Evolutionary conservation across 192 early-diverging fungal species (phyloP).

Genomic region (Coemansia sp.): DNA sequence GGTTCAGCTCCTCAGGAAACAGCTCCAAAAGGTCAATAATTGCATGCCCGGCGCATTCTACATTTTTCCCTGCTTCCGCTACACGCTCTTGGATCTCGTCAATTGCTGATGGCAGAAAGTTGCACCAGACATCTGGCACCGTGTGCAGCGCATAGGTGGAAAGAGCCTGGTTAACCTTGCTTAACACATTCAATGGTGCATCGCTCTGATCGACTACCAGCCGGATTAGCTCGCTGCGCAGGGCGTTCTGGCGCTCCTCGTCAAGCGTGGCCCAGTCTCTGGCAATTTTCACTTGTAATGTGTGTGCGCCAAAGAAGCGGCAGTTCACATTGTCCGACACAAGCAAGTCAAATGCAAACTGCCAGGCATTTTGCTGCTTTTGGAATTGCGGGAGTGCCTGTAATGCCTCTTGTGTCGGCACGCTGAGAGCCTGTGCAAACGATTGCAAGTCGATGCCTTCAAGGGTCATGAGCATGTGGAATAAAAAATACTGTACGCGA

Average conservation of each 20-base stretch:
- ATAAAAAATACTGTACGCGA: not conserved
- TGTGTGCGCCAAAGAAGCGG: slow-evolving; percentile 53
- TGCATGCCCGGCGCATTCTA: slow-evolving; percentile 18
- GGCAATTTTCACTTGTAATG: slow-evolving; percentile 40
- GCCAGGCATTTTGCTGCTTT: slow-evolving; percentile 41
- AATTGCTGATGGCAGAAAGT: slow-evolving; percentile 24
- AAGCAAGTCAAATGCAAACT: slow-evolving; percentile 48
- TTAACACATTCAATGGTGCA: slow-evolving; percentile 37
- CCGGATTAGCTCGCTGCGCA: slow-evolving; percentile 36
- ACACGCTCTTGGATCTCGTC: slow-evolving; percentile 22
- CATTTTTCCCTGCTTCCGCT: slow-evolving; percentile 13
- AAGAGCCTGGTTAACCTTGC: slow-evolving; percentile 41
- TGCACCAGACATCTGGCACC: slow-evolving; percentile 25
- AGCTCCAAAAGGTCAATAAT: slow-evolving; percentile 41
- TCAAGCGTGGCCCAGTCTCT: slow-evolving; percentile 51
- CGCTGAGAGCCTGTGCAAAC: slow-evolving; percentile 47
- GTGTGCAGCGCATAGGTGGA: slow-evolving; percentile 37
- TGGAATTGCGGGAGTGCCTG: slow-evolving; percentile 39
- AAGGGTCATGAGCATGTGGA: slow-evolving; percentile 21
- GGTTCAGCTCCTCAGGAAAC: slow-evolving; percentile 47
- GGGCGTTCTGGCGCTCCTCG: slow-evolving; percentile 31
- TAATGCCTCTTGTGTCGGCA: slow-evolving; percentile 50
- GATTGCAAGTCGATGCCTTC: slow-evolving; percentile 38
- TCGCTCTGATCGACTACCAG: slow-evolving; percentile 35
- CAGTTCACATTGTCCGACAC: slow-evolving; percentile 33